Evolutionary conservation across 169 alveolate genomes (phyloP).

Genomic region (Plasmodium vinckei): DNA sequence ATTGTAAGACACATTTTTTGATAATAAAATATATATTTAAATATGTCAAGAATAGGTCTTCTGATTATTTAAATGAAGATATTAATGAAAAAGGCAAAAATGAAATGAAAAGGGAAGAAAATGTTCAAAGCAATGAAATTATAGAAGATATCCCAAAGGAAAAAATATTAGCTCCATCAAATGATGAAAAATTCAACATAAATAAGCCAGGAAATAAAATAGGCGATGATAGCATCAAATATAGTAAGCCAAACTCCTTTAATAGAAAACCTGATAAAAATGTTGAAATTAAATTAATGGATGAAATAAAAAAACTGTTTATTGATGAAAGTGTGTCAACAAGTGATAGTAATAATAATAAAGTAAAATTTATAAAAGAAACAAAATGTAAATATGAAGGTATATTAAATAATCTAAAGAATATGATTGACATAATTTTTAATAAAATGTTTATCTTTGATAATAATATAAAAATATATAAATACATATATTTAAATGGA

Average conservation of each 20-base stretch:
- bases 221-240: background rate
- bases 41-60: conserved; percentile 5
- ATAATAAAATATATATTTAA: conserved; percentile 47
- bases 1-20: conserved; percentile 65
- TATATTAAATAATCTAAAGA: conserved; percentile 38
- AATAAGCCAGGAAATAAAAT: background rate
- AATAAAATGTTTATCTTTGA: conserved; percentile 62
- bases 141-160: background rate
- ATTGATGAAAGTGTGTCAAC: background rate
- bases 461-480: conserved; percentile 41
- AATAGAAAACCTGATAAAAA: conserved; percentile 9
- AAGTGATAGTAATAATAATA: conserved; percentile 12
- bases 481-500: conserved; percentile 28
- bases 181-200: background rate
- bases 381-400: conserved; percentile 39
- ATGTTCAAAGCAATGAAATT: background rate
- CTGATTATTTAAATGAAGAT: background rate
- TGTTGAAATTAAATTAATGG: conserved; percentile 16
- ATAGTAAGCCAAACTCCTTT: conserved; percentile 3
- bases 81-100: background rate
- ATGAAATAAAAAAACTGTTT: conserved; percentile 41
- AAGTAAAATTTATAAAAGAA: conserved; percentile 46
- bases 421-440: conserved; percentile 17
- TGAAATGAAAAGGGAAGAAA: background rate
- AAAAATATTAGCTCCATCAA: background rate